A percentile compares a stretch with the other conserved stretches of the same genome.
These are phyloP conservation scores for Ilex paraguariensis DNA, from an alignment of 305 asterid species.

Conservation along the genomic window DNA sequence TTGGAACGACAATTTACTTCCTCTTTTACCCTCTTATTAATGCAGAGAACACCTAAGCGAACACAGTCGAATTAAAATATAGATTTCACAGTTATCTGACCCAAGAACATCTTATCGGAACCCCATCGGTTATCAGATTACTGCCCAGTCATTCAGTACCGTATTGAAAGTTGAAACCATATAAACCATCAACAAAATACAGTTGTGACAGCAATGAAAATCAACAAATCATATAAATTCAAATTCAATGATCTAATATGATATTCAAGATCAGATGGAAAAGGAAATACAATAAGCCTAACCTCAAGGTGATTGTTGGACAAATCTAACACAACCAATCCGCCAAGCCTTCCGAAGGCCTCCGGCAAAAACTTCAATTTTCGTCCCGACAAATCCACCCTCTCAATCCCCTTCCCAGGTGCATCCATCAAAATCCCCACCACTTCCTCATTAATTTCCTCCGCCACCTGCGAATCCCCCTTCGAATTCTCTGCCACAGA, in stretches of 20 bases:
- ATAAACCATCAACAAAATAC: neutral
- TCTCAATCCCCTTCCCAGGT: constrained; percentile 48
- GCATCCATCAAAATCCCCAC: constrained; percentile 56
- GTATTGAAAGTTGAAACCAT: neutral
- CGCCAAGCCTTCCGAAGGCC: constrained; percentile 59
- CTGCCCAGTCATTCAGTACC: neutral
- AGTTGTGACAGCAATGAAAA: neutral
- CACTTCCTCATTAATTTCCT: constrained; percentile 57
- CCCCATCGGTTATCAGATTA: no score
- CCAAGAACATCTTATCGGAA: no score
- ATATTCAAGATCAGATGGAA: neutral
- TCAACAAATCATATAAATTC: neutral
- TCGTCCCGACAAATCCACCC: constrained; percentile 54
- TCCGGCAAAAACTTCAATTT: constrained; percentile 67
- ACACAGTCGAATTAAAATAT: neutral
- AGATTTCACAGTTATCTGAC: no score
- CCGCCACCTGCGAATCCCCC: constrained; percentile 27
- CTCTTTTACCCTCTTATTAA: no score
- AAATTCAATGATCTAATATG: neutral
- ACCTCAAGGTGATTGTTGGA: constrained; percentile 79
- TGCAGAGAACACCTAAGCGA: neutral
- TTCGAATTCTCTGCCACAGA: constrained; percentile 33
- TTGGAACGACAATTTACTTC: no score
- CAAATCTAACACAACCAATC: constrained; percentile 58
- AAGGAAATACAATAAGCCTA: constrained; percentile 3